Percentiles rank a stretch among this genome's conserved stretches.
phyloP scores from a whole-genome alignment of 1,139 yeast genomes.

The Scheffersomyces quercinus region DNA sequence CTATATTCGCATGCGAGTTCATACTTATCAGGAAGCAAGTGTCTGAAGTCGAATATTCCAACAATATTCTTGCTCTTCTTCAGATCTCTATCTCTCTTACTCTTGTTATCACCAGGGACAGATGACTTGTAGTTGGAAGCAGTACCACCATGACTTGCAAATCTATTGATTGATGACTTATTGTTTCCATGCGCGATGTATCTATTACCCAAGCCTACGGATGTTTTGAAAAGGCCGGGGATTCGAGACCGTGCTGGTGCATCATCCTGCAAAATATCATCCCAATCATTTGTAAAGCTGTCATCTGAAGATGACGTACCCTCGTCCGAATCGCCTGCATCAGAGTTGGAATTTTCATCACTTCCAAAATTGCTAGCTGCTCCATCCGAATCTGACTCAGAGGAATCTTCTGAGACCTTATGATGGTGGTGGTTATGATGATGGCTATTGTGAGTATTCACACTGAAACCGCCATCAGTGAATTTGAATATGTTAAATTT shows the following conservation, averaged over 20 bases:
- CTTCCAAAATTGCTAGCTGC: conserved; percentile 10
- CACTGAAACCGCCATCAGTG: conserved; percentile 40
- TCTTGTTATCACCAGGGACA: conserved; percentile 19
- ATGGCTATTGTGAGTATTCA: conserved; percentile 18
- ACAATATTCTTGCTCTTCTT: conserved; percentile 52
- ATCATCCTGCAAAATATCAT: conserved; percentile 47
- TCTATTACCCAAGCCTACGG: conserved; percentile 42
- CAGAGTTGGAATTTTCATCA: conserved; percentile 1
- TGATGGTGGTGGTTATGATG: conserved; percentile 15
- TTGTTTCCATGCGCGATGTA: conserved; percentile 20
- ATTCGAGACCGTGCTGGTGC: conserved; percentile 44
- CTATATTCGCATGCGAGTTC: conserved; percentile 78
- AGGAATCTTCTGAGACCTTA: conserved; percentile 9
- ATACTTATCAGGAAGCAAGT: conserved; percentile 73
- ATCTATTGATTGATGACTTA: conserved; percentile 22
- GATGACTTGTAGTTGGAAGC: conserved; percentile 33
- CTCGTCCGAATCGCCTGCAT: conserved; percentile 9
- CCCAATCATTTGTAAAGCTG: conserved; percentile 54
- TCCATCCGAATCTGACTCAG: conserved; percentile 12
- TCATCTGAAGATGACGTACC: conserved; percentile 39
- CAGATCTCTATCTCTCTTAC: conserved; percentile 15
- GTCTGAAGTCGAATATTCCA: conserved; percentile 63
- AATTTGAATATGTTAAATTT: conserved; percentile 39
- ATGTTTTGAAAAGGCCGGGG: conserved; percentile 45
- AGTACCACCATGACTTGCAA: conserved; percentile 28